Conservation (phyloP, 2,329 filamentous ascomycete genomes). For the Ophiostoma montium region DNA sequence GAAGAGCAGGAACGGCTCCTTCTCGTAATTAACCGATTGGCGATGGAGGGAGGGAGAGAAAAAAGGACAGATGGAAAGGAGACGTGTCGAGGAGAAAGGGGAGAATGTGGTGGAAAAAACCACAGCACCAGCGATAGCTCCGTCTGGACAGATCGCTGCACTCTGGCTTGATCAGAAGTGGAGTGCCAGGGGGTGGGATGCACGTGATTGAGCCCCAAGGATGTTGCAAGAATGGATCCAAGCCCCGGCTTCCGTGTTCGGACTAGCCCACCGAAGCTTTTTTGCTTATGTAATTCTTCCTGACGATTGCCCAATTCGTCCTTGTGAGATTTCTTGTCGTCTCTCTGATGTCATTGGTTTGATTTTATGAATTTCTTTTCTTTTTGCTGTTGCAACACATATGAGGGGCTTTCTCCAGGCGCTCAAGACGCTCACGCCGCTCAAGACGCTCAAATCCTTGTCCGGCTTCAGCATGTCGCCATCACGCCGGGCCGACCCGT, state of each 20-base stretch:
- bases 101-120: constrained; percentile 7
- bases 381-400: neutral
- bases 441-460: constrained; percentile 10
- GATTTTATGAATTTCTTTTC: too few species aligned
- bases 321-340: too few species aligned
- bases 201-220: too few species aligned
- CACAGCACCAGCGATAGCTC: constrained; percentile 5
- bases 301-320: too few species aligned
- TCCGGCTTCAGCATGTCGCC: constrained; percentile 15
- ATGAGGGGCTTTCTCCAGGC: constrained; percentile 5
- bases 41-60: neutral
- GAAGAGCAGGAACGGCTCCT: neutral
- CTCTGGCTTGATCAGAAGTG: constrained; percentile 17
- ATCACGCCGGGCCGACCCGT: constrained; percentile 32
- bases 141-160: neutral
- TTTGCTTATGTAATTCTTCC: too few species aligned
- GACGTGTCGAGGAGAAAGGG: neutral
- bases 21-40: too few species aligned
- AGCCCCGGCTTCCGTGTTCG: too few species aligned
- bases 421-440: too few species aligned
- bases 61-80: neutral
- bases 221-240: too few species aligned
- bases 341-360: too few species aligned
- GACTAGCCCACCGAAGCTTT: too few species aligned
- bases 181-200: neutral